Conservation (phyloP, 352 stramenopile species). For the Phytophthora multivora region DNA sequence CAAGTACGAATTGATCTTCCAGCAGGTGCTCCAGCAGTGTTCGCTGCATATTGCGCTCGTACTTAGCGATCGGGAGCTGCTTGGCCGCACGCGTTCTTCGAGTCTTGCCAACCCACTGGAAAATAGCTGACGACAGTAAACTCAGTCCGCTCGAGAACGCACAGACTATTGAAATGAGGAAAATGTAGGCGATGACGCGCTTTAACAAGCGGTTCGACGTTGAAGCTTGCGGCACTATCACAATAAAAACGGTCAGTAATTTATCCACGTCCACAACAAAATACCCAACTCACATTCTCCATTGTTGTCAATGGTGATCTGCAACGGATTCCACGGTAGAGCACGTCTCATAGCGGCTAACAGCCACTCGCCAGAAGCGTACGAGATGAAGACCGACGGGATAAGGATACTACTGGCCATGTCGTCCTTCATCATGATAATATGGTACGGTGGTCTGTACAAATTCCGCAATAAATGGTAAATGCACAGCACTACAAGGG, state of each 20-base stretch:
- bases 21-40: slow-evolving; percentile 50
- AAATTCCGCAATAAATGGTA: background rate
- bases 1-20: slow-evolving; percentile 51
- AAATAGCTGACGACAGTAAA: slow-evolving; percentile 68
- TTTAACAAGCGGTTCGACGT: slow-evolving; percentile 69
- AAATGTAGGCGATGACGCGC: slow-evolving; percentile 74
- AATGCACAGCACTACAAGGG: background rate
- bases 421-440: slow-evolving; percentile 88
- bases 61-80: slow-evolving; percentile 61
- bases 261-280: background rate
- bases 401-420: slow-evolving; percentile 67
- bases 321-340: slow-evolving; percentile 59
- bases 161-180: slow-evolving; percentile 79
- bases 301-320: slow-evolving; percentile 56
- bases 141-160: slow-evolving; percentile 78
- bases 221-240: slow-evolving; percentile 54
- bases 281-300: slow-evolving; percentile 58
- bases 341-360: slow-evolving; percentile 42
- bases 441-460: slow-evolving; percentile 68
- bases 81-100: slow-evolving; percentile 59
- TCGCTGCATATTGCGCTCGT: slow-evolving; percentile 56
- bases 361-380: slow-evolving; percentile 63
- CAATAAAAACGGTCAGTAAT: background rate
- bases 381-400: slow-evolving; percentile 76
- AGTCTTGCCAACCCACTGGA: slow-evolving; percentile 64